Evolutionary conservation across 2,329 filamentous ascomycete species (phyloP), one percentile per base, ranked within the genome.

Genomic region (Graphilbum ipis-grandicollis): DNA sequence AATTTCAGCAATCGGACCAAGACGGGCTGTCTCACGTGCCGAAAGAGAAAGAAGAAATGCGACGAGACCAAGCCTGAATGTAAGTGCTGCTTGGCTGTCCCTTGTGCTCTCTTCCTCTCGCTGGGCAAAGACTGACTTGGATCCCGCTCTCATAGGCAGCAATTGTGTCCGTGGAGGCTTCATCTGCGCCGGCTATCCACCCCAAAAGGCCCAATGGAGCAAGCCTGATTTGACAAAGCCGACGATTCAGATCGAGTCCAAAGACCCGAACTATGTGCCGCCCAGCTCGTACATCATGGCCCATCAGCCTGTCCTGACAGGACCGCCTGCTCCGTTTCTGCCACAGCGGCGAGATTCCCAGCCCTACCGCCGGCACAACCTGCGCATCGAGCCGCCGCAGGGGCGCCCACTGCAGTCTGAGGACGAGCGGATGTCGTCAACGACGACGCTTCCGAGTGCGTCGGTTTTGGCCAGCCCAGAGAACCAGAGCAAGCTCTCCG

Each of bases 1-100:
- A 82, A 83, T 50, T 96, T 94, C 51, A 93, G 84, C 59, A 93
- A 94, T 56, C 71, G 88, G 41, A 94, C 88, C 17, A 96, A 96
- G 60, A 94, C 86, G 9, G 85, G 86, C 23, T 96, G 88, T 55
- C 74, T 93, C 57, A 96, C 88, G 6, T 96, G 88, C 54, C 71
- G 88, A 41, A 73, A 74, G 52, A 71, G 88, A 41, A 96, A 96
- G 68, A 96, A 96, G 73, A 96, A 96, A 59, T 96, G 90, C 52
- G 88, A 96, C 52, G 90, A 96, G 61, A 71, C 71, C 37, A 92
- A 93, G 55, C 90, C 90, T 19, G 75, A 84, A 56, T 96, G 90
- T 92, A 65, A 66, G 80, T 65, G 15, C 18, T 38, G 29, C 39
- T 37, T 35, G 34, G 30, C 18, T 18, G 36, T 22, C 33, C 4